Percentiles rank a stretch among this genome's conserved stretches.
phyloP scores from a whole-genome alignment of 2,329 filamentous ascomycete genomes.

The Colletotrichum chlorophyti region DNA sequence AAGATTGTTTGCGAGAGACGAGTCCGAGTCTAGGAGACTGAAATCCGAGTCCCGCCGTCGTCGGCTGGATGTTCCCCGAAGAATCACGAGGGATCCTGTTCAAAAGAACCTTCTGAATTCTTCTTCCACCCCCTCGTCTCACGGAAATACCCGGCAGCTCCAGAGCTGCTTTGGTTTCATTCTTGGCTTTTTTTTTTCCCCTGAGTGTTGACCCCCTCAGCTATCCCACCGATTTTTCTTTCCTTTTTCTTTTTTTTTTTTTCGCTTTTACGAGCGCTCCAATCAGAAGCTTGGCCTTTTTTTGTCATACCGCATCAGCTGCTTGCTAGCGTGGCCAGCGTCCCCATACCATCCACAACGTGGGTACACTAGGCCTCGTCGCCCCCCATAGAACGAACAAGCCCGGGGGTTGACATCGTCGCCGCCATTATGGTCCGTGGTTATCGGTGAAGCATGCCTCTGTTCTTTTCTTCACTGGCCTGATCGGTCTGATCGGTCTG shows the following conservation, averaged over 20 bases:
- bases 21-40: too few relatives aligned
- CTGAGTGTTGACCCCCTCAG: too few relatives aligned
- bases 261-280: neutral
- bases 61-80: too few relatives aligned
- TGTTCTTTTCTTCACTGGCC: neutral
- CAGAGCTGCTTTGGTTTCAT: too few relatives aligned
- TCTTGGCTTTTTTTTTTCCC: too few relatives aligned
- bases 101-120: too few relatives aligned
- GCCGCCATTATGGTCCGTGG: neutral
- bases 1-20: too few relatives aligned
- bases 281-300: neutral
- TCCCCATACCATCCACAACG: slow-evolving; percentile 2
- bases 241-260: neutral
- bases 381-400: slow-evolving; percentile 11
- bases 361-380: neutral
- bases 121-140: too few relatives aligned
- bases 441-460: neutral
- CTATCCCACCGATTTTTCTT: too few relatives aligned
- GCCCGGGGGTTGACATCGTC: neutral
- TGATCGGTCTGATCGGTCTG: neutral
- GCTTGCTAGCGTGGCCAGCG: slow-evolving; percentile 12
- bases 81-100: too few relatives aligned
- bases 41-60: too few relatives aligned
- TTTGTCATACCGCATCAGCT: slow-evolving; percentile 20
- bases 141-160: too few relatives aligned